Conservation (phyloP, 2,329 filamentous ascomycete genomes). For the Chrysoporthe austroafricana region DNA sequence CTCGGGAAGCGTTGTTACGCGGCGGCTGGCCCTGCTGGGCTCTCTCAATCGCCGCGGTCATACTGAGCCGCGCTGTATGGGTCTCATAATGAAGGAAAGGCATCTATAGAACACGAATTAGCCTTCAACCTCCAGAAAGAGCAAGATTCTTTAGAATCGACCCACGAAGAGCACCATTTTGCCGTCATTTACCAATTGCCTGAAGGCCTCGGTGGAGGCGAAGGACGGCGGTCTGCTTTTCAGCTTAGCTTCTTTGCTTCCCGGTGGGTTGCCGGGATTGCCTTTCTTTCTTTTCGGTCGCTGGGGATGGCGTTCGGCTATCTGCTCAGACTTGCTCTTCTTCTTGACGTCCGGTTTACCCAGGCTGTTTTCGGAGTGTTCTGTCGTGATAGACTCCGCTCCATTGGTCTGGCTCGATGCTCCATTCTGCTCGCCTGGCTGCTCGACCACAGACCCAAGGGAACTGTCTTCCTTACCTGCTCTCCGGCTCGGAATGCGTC, state of each 20-base stretch:
- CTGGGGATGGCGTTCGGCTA: constrained; percentile 43
- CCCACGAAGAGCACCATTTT: constrained; percentile 43
- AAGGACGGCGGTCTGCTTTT: constrained; percentile 28
- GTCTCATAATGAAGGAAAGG: constrained; percentile 70
- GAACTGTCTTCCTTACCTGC: constrained; percentile 39
- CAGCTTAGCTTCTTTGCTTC: constrained; percentile 37
- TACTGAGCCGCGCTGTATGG: constrained; percentile 54
- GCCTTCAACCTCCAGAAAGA: constrained; percentile 35
- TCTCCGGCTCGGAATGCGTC: constrained; percentile 48
- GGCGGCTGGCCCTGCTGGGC: constrained; percentile 39
- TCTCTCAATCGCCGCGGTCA: constrained; percentile 56
- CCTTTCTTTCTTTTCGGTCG: constrained; percentile 39
- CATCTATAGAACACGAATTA: constrained; percentile 49
- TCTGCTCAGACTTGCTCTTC: constrained; percentile 42
- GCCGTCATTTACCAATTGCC: constrained; percentile 36
- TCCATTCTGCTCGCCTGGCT: constrained; percentile 28
- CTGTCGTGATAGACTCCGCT: constrained; percentile 23
- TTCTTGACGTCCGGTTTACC: constrained; percentile 38
- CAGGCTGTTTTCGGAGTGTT: constrained; percentile 30
- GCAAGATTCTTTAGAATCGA: neutral
- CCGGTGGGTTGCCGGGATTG: constrained; percentile 41
- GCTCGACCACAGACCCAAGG: constrained; percentile 28
- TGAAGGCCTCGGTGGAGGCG: constrained; percentile 37
- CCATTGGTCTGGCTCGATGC: neutral
- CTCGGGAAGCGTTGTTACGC: constrained; percentile 37